Evolutionary conservation across 495 filamentous ascomycete species (phyloP).

Genomic region (Trypethelium eluteriae): DNA sequence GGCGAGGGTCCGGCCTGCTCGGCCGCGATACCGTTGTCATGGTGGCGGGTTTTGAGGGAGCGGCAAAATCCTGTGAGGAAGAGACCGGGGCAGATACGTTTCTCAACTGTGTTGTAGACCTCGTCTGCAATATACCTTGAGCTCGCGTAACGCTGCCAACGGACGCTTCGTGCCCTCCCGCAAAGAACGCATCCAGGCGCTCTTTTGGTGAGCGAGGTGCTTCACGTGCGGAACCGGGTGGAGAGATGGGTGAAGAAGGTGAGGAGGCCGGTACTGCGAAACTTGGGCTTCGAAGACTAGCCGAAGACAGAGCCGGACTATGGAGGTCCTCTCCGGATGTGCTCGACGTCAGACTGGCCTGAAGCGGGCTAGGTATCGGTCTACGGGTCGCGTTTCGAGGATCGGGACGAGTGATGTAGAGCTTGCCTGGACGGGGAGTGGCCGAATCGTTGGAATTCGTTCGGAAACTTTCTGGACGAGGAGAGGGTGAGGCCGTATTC

Average conservation of each 20-base stretch:
- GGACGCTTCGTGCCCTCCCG: background rate
- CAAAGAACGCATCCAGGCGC: conserved; percentile 10
- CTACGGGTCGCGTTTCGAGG: conserved; percentile 3
- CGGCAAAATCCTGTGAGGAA: background rate
- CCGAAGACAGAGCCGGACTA: conserved; percentile 7
- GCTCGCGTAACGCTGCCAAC: background rate
- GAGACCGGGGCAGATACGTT: conserved; percentile 1
- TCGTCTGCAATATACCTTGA: background rate
- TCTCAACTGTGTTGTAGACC: conserved; percentile 4
- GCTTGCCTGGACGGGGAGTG: background rate
- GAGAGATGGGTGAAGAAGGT: conserved; percentile 2
- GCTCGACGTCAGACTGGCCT: conserved; percentile 11
- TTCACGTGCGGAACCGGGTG: background rate
- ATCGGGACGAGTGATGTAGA: conserved; percentile 10
- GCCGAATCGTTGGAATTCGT: conserved; percentile 7
- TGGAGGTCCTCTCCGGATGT: background rate
- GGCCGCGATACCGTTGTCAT: background rate
- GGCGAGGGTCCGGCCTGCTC: conserved; percentile 2
- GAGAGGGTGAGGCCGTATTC: background rate
- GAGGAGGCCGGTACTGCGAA: background rate
- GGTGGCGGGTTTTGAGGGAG: background rate
- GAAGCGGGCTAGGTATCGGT: conserved; percentile 13
- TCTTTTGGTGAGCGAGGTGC: conserved; percentile 4
- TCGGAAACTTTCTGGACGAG: conserved; percentile 12
- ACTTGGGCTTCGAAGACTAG: background rate